Conservation (phyloP, 768 basidiomycete species). For the Termitomyces sp. region DNA sequence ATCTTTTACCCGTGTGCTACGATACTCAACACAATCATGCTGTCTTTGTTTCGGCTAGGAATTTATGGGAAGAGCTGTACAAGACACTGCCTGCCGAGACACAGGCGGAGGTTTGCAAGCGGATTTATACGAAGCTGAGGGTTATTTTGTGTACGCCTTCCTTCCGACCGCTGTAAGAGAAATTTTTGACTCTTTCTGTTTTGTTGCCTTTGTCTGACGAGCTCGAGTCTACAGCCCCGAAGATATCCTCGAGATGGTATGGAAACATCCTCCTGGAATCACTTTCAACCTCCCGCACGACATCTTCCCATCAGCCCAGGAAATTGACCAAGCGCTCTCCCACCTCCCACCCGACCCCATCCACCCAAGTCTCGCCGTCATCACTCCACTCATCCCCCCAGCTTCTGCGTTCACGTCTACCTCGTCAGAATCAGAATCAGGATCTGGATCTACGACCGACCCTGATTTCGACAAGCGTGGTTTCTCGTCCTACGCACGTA, state of each 20-base stretch:
- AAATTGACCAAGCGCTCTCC: conserved; percentile 46
- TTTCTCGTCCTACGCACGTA: conserved; percentile 63
- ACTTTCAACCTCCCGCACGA: conserved; percentile 40
- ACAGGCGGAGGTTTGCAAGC: conserved; percentile 23
- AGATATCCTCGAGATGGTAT: conserved; percentile 38
- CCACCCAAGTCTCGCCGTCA: conserved; percentile 54
- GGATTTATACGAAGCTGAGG: conserved; percentile 41
- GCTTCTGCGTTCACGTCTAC: conserved; percentile 13
- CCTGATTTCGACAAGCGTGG: conserved; percentile 44
- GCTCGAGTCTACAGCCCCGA: conserved; percentile 35
- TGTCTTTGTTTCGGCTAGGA: conserved; percentile 25
- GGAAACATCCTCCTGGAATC: conserved; percentile 32
- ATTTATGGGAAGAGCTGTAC: conserved; percentile 35
- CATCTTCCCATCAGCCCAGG: conserved; percentile 46
- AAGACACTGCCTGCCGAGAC: conserved; percentile 19
- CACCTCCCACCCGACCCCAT: conserved; percentile 43
- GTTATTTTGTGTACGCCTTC: conserved; percentile 39
- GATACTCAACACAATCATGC: conserved; percentile 8
- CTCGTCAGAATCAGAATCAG: conserved; percentile 11
- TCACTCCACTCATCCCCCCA: conserved; percentile 59
- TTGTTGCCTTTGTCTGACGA: neutral
- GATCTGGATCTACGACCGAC: neutral
- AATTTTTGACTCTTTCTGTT: neutral
- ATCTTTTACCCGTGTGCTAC: conserved; percentile 40
- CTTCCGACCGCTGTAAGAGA: conserved; percentile 32